phyloP scores from a whole-genome alignment of 2,329 filamentous ascomycete species.

The Akanthomyces muscarius region DNA sequence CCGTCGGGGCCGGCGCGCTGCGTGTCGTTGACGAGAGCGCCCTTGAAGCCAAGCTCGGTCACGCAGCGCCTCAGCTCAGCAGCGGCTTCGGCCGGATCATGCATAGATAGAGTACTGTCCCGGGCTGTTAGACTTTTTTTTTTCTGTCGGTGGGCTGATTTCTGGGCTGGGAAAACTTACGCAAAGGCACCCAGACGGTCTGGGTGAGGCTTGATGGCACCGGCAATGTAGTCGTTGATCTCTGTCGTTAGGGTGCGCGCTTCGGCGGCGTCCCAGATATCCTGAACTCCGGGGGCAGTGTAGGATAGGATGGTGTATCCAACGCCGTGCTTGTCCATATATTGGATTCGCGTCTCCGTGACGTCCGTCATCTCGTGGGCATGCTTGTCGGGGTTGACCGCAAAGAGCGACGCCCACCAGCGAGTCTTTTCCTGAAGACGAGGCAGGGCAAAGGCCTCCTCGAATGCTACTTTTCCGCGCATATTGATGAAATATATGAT shows the following conservation, averaged over 20 bases:
- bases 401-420: conserved; percentile 60
- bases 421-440: conserved; percentile 53
- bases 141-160: neutral
- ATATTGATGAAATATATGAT: conserved; percentile 31
- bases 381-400: conserved; percentile 55
- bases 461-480: conserved; percentile 58
- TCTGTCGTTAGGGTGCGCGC: conserved; percentile 40
- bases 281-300: conserved; percentile 47
- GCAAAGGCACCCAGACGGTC: conserved; percentile 46
- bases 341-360: conserved; percentile 37
- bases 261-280: conserved; percentile 38
- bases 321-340: conserved; percentile 44
- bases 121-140: neutral
- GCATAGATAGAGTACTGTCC: conserved; percentile 46
- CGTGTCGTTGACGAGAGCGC: conserved; percentile 58
- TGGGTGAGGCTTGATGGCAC: conserved; percentile 34
- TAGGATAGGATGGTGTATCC: conserved; percentile 47
- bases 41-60: conserved; percentile 56
- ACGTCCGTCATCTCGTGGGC: conserved; percentile 48
- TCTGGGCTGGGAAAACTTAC: conserved; percentile 23
- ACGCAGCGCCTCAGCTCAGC: conserved; percentile 51
- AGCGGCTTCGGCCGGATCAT: conserved; percentile 47
- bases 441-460: conserved; percentile 59
- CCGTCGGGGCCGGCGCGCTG: conserved; percentile 56
- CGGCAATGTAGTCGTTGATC: conserved; percentile 40